Base-by-base conservation (phyloP, 768 basidiomycete species). In the Pisolithus albus region DNA sequence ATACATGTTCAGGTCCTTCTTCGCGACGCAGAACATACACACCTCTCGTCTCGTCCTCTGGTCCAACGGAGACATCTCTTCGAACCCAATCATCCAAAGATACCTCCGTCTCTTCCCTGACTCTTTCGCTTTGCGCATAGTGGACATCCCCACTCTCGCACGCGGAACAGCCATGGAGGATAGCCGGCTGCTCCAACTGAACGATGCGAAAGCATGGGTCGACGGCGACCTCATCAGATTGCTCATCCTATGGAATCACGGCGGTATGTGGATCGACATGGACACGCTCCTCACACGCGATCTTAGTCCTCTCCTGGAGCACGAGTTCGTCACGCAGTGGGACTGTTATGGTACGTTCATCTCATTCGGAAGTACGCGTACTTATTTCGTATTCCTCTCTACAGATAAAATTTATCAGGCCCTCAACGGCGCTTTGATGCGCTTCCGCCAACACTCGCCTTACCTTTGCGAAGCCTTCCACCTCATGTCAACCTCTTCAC, bases 301-400 rank as follows among this genome's bases (percentile, higher is more conserved):
- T 69, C 71, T 98, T 26, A 75, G 83, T 7, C 92, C 93, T 3
- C 73, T 97, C 51, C 74, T 88, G 7, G 94, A 96, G 64, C 87
- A 91, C 62, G 95, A 98, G 67, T 98, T 94, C 64, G 90, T 97
- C 8, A 94, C 91, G 0, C 93, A 98, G 65, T 98, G 95, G 95
- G 95, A 98, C 62, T 97, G 95, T 67, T 96, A 96, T 65, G 90
- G 93, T 94, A 66, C 56, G 10, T 39, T 46, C 47, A 3, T 28
- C 32, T 32, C n/a, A 45, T 34, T 52, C 3, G 16, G 18, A 38
- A 4, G 7, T 4, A 18, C 5, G n/a, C 5, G 24, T 28, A 26
- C 21, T n/a, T 28, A 48, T 24, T 23, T 23, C 21, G 21, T 4
- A 4, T 23, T 23, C 4, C 46, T 30, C 18, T 8, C 34, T 46